Percentiles rank a stretch among this genome's conserved stretches.
Evolutionary conservation across 805 yeast genomes (phyloP).

Genomic region (Suhomyces emberorum): DNA sequence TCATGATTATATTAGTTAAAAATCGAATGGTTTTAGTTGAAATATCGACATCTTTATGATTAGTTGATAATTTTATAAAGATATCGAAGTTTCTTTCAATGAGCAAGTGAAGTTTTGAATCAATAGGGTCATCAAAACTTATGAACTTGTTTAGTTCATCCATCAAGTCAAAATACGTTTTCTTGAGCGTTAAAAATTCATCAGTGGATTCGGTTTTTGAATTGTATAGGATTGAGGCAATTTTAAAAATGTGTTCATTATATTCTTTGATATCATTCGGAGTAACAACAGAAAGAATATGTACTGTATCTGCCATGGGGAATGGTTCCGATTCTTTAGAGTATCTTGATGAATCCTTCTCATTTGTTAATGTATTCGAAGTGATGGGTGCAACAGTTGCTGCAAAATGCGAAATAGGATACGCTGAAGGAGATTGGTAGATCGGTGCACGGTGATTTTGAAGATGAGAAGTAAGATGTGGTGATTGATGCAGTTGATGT

Average conservation of each 20-base stretch:
- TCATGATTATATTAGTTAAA: constrained; percentile 35
- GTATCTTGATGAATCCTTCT: not conserved
- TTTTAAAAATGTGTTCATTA: constrained; percentile 34
- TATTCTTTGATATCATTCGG: constrained; percentile 36
- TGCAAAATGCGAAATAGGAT: constrained; percentile 1
- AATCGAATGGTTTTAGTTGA: constrained; percentile 35
- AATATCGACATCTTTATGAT: constrained; percentile 25
- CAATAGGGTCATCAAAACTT: constrained; percentile 23
- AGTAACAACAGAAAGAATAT: constrained; percentile 21
- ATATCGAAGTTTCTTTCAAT: constrained; percentile 39
- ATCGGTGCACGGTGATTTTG: constrained; percentile 5
- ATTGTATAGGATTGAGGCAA: constrained; percentile 24
- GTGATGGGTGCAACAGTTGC: constrained; percentile 2
- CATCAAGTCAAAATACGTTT: constrained; percentile 23
- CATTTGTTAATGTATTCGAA: not conserved
- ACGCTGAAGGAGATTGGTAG: constrained; percentile 3
- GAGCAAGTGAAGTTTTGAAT: constrained; percentile 29
- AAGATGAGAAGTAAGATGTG: constrained; percentile 5
- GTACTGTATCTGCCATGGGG: constrained; percentile 23
- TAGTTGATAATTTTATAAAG: constrained; percentile 34
- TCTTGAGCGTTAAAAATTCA: constrained; percentile 17
- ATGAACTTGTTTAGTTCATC: constrained; percentile 21
- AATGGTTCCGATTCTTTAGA: constrained; percentile 4
- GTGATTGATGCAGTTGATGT: constrained; percentile 2
- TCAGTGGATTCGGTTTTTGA: constrained; percentile 9